These are phyloP conservation scores for Camellia lanceoleosa DNA, from an alignment of 148 eudicot genomes.

Conservation along the genomic window DNA sequence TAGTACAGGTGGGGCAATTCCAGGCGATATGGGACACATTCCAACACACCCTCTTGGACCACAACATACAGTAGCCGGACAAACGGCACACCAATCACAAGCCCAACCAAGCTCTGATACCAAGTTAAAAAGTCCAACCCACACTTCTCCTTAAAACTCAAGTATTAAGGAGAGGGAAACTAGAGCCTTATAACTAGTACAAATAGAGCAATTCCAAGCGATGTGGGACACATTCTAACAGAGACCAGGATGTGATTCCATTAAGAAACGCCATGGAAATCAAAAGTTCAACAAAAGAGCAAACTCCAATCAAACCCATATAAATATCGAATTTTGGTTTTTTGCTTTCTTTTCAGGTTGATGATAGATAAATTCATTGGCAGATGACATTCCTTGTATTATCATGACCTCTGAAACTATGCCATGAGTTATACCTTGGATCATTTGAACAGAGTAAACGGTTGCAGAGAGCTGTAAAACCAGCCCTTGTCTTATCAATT, in stretches of 20 bases:
- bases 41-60: too few relatives aligned
- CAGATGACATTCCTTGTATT: not conserved
- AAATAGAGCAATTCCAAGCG: too few relatives aligned
- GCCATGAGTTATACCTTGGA: constrained; percentile 54
- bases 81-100: too few relatives aligned
- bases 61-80: too few relatives aligned
- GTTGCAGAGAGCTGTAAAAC: constrained; percentile 98
- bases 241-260: not conserved
- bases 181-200: too few relatives aligned
- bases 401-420: constrained; percentile 5
- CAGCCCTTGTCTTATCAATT: constrained; percentile 97
- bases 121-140: too few relatives aligned
- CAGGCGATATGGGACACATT: too few relatives aligned
- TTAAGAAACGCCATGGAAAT: not conserved
- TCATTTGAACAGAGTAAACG: constrained; percentile 96
- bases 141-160: too few relatives aligned
- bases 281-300: constrained; percentile 2
- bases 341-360: not conserved
- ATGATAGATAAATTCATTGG: constrained; percentile 3
- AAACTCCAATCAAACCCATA: not conserved
- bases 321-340: not conserved
- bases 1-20: too few relatives aligned
- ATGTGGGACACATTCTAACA: not conserved
- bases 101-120: too few relatives aligned
- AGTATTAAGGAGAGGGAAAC: too few relatives aligned